Conservation (phyloP, 805 yeast species). For the Grigorovia transvaalensis region DNA sequence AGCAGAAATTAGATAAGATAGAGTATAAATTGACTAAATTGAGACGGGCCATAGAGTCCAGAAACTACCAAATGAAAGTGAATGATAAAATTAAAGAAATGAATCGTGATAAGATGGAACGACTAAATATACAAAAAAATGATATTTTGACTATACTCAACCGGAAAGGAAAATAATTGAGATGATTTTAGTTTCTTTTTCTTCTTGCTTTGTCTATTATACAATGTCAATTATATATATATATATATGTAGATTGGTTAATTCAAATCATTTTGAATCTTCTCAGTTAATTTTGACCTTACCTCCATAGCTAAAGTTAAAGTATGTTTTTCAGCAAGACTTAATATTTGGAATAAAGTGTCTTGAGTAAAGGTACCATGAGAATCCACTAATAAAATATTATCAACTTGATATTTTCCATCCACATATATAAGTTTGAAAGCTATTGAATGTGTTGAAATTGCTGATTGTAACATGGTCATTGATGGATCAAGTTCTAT, state of each 20-base stretch:
- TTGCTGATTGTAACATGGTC: slow-evolving; percentile 33
- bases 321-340: slow-evolving; percentile 39
- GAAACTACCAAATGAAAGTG: slow-evolving; percentile 80
- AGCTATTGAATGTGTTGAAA: slow-evolving; percentile 51
- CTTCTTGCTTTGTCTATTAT: background rate
- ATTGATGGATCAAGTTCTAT: slow-evolving; percentile 35
- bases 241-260: background rate
- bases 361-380: slow-evolving; percentile 56
- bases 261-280: slow-evolving; percentile 23
- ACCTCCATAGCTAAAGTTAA: slow-evolving; percentile 34
- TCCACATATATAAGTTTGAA: slow-evolving; percentile 10
- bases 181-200: background rate
- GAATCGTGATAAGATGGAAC: background rate
- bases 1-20: slow-evolving; percentile 60
- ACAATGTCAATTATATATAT: slow-evolving; percentile 2
- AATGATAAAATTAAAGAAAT: slow-evolving; percentile 63
- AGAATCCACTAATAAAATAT: slow-evolving; percentile 62
- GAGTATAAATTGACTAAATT: slow-evolving; percentile 46
- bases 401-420: slow-evolving; percentile 28
- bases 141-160: background rate
- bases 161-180: background rate
- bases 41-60: slow-evolving; percentile 52
- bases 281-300: slow-evolving; percentile 39
- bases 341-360: slow-evolving; percentile 44
- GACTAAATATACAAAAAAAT: background rate